Percentiles rank a stretch among this genome's conserved stretches.
Conservation (phyloP, 768 basidiomycete species). For the Russula compacta region DNA sequence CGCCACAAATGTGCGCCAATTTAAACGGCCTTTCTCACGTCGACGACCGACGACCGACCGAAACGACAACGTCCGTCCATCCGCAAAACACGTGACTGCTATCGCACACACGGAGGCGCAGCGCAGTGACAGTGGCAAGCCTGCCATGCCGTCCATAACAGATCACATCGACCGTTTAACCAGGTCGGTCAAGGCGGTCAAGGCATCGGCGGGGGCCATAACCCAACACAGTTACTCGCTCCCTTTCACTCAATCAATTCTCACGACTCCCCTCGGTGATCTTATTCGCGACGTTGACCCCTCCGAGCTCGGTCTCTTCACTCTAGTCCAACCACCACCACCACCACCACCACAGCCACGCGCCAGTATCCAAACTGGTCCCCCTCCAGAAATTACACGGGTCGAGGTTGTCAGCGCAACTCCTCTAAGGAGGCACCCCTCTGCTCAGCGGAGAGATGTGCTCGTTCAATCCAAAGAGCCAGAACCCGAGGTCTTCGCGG, state of each 20-base stretch:
- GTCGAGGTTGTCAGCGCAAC: conserved; percentile 63
- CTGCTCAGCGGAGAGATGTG: conserved; percentile 28
- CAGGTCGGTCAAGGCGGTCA: conserved; percentile 43
- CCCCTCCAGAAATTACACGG: conserved; percentile 43
- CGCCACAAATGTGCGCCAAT: neutral
- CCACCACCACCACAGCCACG: conserved; percentile 24
- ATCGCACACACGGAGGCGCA: too few species aligned
- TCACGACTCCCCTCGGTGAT: conserved; percentile 54
- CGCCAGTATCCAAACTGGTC: conserved; percentile 25
- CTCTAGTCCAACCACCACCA: conserved; percentile 34
- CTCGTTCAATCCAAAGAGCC: conserved; percentile 35
- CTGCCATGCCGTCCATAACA: conserved; percentile 44
- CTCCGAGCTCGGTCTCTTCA: conserved; percentile 72
- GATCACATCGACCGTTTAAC: conserved; percentile 64
- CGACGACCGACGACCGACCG: neutral
- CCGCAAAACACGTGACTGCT: neutral
- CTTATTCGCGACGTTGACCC: conserved; percentile 74
- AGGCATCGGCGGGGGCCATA: conserved; percentile 32
- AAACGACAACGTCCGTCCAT: too few species aligned
- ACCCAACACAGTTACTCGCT: conserved; percentile 17
- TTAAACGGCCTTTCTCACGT: neutral
- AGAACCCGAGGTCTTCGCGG: conserved; percentile 67
- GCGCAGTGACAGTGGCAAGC: too few species aligned
- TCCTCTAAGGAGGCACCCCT: conserved; percentile 44
- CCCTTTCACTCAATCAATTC: conserved; percentile 58